Percentiles rank a stretch among this genome's conserved stretches.
Conservation (phyloP, 2,329 filamentous ascomycete species). For the Penicillium italicum region DNA sequence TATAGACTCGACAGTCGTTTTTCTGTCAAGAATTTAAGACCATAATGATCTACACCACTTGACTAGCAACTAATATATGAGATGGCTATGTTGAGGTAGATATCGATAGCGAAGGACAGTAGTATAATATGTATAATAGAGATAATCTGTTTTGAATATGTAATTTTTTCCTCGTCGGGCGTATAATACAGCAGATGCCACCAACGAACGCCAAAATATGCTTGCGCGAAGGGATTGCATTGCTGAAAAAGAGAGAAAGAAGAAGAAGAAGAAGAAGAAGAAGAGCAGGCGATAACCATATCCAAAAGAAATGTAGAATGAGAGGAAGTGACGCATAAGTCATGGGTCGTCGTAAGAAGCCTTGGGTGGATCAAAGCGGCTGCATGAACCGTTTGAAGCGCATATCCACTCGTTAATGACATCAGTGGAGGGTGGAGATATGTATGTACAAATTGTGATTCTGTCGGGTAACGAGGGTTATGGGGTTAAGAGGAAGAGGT, state of each 20-base stretch:
- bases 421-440: conserved; percentile 24
- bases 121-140: not conserved
- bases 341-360: not conserved
- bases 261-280: not conserved
- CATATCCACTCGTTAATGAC: not conserved
- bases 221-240: not conserved
- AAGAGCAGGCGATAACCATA: not conserved
- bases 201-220: not conserved
- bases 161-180: not conserved
- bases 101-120: not conserved
- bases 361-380: not conserved
- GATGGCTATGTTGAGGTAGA: not conserved
- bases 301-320: not conserved
- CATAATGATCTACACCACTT: not conserved
- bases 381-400: not conserved
- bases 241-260: not conserved
- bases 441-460: conserved; percentile 15
- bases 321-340: not conserved
- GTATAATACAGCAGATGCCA: not conserved
- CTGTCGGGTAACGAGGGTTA: not conserved
- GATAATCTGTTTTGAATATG: not conserved
- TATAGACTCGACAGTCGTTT: not conserved
- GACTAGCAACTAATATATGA: not conserved
- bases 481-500: conserved; percentile 17
- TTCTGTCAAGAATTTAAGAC: not conserved